phyloP scores from a whole-genome alignment of 116 monocot genomes.

The Papilionanthe hybrid region DNA sequence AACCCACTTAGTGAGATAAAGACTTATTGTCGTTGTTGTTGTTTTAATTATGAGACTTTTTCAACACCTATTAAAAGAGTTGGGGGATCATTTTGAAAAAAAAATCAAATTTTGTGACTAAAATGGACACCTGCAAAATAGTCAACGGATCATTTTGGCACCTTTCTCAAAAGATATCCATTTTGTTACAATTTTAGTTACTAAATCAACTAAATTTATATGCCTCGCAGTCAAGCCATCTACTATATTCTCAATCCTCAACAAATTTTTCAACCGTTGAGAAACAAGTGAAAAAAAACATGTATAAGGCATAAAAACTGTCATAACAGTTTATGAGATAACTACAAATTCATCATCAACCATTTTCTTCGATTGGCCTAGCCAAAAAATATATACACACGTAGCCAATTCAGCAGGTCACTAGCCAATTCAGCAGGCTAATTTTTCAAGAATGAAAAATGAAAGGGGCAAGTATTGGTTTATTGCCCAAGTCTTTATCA shows the following conservation, averaged over 20 bases:
- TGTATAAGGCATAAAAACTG: neutral
- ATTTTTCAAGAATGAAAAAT: neutral
- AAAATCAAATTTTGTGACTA: neutral
- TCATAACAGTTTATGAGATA: neutral
- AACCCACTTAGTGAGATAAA: too few relatives aligned
- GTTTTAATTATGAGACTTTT: too few relatives aligned
- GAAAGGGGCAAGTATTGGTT: neutral
- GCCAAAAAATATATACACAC: neutral
- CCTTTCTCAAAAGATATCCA: neutral
- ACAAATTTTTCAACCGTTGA: neutral
- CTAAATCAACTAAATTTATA: neutral
- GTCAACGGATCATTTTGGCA: too few relatives aligned
- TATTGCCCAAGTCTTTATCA: neutral
- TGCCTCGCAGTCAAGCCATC: neutral
- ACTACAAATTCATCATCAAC: neutral
- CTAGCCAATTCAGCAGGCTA: neutral
- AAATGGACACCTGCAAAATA: too few relatives aligned
- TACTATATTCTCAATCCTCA: neutral
- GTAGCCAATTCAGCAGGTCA: neutral
- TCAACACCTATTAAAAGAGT: neutral
- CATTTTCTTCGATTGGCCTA: neutral
- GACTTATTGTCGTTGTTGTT: too few relatives aligned
- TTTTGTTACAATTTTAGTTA: neutral
- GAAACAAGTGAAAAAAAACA: neutral
- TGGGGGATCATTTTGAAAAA: neutral